phyloP scores from a whole-genome alignment of 2,329 filamentous ascomycete species.

The Colletotrichum musae region DNA sequence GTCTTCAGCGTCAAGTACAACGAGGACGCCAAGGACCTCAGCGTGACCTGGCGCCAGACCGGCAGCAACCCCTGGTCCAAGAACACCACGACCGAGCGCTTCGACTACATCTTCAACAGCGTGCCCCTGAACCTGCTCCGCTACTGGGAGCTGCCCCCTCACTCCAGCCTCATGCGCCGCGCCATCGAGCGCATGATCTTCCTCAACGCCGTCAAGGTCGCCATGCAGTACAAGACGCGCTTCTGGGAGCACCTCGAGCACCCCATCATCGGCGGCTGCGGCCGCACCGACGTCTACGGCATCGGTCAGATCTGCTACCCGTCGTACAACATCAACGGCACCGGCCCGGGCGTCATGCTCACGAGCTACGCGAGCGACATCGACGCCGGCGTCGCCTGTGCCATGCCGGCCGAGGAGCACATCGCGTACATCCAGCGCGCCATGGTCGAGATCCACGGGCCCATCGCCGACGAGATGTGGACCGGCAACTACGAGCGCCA shows the following conservation, averaged over 20 bases:
- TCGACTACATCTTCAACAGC: conserved; percentile 56
- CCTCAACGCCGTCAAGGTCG: conserved; percentile 55
- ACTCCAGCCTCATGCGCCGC: conserved; percentile 49
- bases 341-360: conserved; percentile 65
- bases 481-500: conserved; percentile 71
- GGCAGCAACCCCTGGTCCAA: conserved; percentile 44
- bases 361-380: conserved; percentile 61
- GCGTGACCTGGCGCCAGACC: conserved; percentile 42
- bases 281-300: conserved; percentile 60
- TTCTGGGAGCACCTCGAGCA: conserved; percentile 48
- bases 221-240: conserved; percentile 70
- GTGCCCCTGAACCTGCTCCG: conserved; percentile 54
- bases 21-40: conserved; percentile 41
- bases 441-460: conserved; percentile 69
- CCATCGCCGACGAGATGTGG: conserved; percentile 61
- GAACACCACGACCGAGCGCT: conserved; percentile 48
- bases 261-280: conserved; percentile 62
- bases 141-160: conserved; percentile 54
- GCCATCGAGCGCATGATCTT: conserved; percentile 47
- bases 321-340: conserved; percentile 65
- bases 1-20: conserved; percentile 45
- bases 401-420: conserved; percentile 66
- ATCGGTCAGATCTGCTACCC: conserved; percentile 68
- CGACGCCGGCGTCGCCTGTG: conserved; percentile 55
- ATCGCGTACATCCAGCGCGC: conserved; percentile 67